Percentiles rank a stretch among this genome's conserved stretches.
Evolutionary conservation across 2,329 filamentous ascomycete species (phyloP).

Genomic region (Parafenestella ontariensis): DNA sequence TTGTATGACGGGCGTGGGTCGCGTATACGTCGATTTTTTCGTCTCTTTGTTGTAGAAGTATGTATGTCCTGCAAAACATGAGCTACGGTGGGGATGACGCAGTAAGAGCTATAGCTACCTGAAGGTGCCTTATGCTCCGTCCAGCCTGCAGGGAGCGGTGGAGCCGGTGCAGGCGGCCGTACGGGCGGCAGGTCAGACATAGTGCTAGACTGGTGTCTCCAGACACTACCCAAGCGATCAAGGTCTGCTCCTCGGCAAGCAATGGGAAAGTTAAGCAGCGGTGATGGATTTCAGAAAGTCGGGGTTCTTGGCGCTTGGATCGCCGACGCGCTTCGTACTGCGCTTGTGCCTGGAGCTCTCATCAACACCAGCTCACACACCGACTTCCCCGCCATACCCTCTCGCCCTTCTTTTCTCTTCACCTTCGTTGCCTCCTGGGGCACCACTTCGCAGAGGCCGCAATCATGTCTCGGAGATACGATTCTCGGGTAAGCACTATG

Average conservation of each 20-base stretch:
- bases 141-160: constrained; percentile 80
- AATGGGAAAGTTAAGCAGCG: constrained; percentile 10
- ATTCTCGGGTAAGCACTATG: constrained; percentile 78
- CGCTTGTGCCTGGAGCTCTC: constrained; percentile 50
- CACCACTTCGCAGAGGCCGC: constrained; percentile 12
- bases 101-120: constrained; percentile 45
- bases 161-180: constrained; percentile 44
- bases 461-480: constrained; percentile 93
- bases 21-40: constrained; percentile 85
- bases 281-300: constrained; percentile 32
- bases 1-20: constrained; percentile 58
- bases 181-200: constrained; percentile 44
- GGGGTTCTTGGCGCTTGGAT: constrained; percentile 34
- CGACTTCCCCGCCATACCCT: constrained; percentile 29
- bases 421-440: constrained; percentile 4
- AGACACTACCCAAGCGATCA: not conserved
- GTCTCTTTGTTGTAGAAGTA: constrained; percentile 88
- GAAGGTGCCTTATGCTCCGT: constrained; percentile 91
- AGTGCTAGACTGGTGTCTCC: not conserved
- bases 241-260: not conserved
- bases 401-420: constrained; percentile 18
- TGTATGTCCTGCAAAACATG: constrained; percentile 66
- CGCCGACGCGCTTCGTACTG: constrained; percentile 44
- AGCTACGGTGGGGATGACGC: constrained; percentile 24
- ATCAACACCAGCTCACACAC: constrained; percentile 34